Conservation (phyloP, 2,329 filamentous ascomycete species). For the Monosporascus sp. region DNA sequence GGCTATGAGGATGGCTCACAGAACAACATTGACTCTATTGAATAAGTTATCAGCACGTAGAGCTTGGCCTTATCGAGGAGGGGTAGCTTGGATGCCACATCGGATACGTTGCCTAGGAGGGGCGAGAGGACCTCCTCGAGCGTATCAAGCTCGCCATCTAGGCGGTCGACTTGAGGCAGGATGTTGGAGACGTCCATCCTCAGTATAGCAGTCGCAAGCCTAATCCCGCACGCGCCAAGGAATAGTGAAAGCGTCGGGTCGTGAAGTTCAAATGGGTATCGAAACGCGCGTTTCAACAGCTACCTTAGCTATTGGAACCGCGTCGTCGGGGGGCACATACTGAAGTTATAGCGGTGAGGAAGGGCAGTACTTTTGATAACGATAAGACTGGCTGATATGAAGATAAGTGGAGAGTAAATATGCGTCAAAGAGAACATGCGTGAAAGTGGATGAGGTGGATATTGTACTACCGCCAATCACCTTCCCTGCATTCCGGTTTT, state of each 20-base stretch:
- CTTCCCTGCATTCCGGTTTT: too few relatives aligned
- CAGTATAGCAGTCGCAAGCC: background rate
- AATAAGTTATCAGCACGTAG: conserved; percentile 80
- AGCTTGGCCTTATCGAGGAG: conserved; percentile 95
- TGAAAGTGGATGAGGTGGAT: too few relatives aligned
- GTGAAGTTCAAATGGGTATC: too few relatives aligned
- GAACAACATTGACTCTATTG: conserved; percentile 86
- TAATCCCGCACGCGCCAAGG: too few relatives aligned
- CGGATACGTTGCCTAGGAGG: conserved; percentile 62
- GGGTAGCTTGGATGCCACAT: conserved; percentile 71
- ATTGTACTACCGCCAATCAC: too few relatives aligned
- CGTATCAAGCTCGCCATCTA: conserved; percentile 73
- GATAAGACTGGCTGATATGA: background rate
- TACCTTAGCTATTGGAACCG: too few relatives aligned
- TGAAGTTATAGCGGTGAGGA: conserved; percentile 21
- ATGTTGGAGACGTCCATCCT: conserved; percentile 51
- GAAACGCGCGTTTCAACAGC: too few relatives aligned
- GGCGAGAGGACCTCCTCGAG: conserved; percentile 70
- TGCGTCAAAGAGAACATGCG: too few relatives aligned
- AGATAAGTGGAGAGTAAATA: background rate
- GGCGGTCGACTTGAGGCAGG: conserved; percentile 61
- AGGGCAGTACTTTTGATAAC: conserved; percentile 16
- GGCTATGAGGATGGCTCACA: conserved; percentile 42
- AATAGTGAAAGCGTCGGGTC: too few relatives aligned
- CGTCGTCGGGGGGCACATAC: background rate